These are phyloP conservation scores for Aspergillus carlsbadensis DNA, from an alignment of 495 filamentous ascomycete species.

Conservation along the genomic window DNA sequence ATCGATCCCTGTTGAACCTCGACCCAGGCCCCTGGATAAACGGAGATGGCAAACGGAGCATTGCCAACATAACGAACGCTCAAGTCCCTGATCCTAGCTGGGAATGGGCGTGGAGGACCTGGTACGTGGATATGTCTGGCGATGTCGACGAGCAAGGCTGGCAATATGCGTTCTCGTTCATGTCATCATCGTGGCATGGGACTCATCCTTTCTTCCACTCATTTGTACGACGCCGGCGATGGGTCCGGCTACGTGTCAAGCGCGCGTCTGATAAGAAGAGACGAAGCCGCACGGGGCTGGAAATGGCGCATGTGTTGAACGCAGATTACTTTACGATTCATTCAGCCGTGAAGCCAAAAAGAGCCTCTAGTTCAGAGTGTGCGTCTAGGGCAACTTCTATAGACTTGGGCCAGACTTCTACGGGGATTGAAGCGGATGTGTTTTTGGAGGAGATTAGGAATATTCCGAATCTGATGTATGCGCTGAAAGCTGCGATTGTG, in stretches of 20 bases:
- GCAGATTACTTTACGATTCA: constrained; percentile 89
- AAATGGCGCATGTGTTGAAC: constrained; percentile 63
- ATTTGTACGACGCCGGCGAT: constrained; percentile 84
- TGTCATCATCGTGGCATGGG: constrained; percentile 84
- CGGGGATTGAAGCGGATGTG: constrained; percentile 34
- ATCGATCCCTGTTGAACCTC: constrained; percentile 78
- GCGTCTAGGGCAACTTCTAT: constrained; percentile 31
- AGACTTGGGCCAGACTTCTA: constrained; percentile 30
- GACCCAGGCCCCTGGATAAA: constrained; percentile 90
- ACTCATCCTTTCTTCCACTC: constrained; percentile 88
- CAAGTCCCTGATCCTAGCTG: constrained; percentile 94
- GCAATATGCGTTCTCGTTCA: constrained; percentile 90
- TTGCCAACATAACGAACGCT: constrained; percentile 85
- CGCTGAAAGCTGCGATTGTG: constrained; percentile 66
- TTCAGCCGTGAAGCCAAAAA: constrained; percentile 34
- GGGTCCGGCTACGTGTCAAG: constrained; percentile 83
- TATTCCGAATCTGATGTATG: constrained; percentile 61
- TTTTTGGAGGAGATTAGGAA: constrained; percentile 59
- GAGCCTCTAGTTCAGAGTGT: constrained; percentile 36
- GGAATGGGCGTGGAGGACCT: constrained; percentile 93
- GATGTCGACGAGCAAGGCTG: constrained; percentile 91
- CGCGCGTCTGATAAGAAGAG: constrained; percentile 22
- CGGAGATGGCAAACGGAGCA: constrained; percentile 63
- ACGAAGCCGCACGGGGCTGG: constrained; percentile 31
- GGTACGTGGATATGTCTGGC: constrained; percentile 90